Conservation (phyloP, 73 alveolate species). For the Paramecium biaurelia region DNA sequence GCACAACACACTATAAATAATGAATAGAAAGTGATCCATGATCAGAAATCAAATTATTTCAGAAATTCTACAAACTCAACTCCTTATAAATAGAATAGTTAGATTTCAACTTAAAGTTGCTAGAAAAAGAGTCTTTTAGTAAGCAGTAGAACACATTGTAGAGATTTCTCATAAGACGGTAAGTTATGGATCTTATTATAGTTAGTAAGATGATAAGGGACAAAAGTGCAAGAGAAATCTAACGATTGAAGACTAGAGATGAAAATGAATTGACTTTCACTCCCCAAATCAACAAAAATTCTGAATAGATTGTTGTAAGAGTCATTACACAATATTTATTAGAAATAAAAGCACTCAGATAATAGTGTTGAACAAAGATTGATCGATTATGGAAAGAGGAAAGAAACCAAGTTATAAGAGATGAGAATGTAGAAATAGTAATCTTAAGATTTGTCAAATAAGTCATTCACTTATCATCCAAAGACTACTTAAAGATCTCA, state of each 20-base stretch:
- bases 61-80: background rate
- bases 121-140: background rate
- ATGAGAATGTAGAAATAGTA: background rate
- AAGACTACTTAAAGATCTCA: constrained; percentile 11
- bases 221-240: background rate
- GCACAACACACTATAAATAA: background rate
- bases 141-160: background rate
- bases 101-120: background rate
- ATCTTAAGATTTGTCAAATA: background rate
- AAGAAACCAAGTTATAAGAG: background rate
- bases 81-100: constrained; percentile 13
- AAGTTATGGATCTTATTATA: background rate
- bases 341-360: background rate
- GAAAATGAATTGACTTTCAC: background rate
- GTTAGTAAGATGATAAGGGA: background rate
- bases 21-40: background rate
- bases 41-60: background rate
- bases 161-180: background rate
- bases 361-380: constrained; percentile 2
- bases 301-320: background rate
- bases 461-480: background rate
- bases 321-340: background rate
- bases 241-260: background rate
- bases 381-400: background rate
- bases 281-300: background rate